Evolutionary conservation across 2,329 filamentous ascomycete species (phyloP).

Genomic region (Colletotrichum tamarilloi): DNA sequence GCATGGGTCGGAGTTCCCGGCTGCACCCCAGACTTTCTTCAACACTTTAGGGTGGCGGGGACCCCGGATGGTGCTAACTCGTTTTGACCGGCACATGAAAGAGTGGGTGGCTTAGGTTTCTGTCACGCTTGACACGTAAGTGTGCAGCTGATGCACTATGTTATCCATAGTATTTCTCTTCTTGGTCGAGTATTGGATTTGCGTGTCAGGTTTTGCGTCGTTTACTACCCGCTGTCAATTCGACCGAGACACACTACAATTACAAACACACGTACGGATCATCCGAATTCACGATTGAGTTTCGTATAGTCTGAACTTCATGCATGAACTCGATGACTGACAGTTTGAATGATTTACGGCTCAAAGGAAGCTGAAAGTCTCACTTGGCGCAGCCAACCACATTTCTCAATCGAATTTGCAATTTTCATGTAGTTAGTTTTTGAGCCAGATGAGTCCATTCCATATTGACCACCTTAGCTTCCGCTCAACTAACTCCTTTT

Average conservation of each 20-base stretch:
- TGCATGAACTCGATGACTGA: neutral
- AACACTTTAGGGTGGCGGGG: slow-evolving; percentile 19
- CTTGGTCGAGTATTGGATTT: neutral
- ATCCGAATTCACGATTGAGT: neutral
- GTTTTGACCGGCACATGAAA: slow-evolving; percentile 1
- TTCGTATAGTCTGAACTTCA: neutral
- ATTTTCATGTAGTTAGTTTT: too few relatives aligned
- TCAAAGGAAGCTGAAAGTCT: neutral
- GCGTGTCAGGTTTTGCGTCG: neutral
- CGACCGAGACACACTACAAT: neutral
- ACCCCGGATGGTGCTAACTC: slow-evolving; percentile 26
- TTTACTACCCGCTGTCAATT: slow-evolving; percentile 5
- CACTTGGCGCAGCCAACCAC: neutral
- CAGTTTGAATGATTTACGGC: too few relatives aligned
- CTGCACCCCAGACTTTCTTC: slow-evolving; percentile 31
- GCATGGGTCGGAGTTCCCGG: slow-evolving; percentile 21
- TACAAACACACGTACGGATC: neutral
- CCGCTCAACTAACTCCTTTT: neutral
- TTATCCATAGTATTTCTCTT: neutral
- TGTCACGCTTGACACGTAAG: slow-evolving; percentile 9
- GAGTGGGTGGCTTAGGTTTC: neutral
- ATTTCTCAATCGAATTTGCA: neutral
- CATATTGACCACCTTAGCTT: neutral
- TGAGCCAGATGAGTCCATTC: neutral
- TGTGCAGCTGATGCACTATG: slow-evolving; percentile 1